Percentiles rank a stretch among this genome's conserved stretches.
These are phyloP conservation scores for Aspergillus glaucus DNA, from an alignment of 2,329 filamentous ascomycete species.

Conservation along the genomic window DNA sequence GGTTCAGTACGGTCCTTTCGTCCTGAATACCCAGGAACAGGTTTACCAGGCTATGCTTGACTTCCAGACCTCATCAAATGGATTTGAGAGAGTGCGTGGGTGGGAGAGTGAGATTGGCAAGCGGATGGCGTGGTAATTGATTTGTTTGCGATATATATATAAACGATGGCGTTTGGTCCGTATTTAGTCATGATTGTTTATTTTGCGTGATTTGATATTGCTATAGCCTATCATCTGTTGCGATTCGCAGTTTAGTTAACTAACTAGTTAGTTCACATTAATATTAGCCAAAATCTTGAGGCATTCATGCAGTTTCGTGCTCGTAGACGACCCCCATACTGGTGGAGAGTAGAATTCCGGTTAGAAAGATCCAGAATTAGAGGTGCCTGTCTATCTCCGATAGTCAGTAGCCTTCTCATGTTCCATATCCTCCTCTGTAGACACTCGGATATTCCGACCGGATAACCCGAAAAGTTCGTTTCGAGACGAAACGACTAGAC, in stretches of 20 bases:
- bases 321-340: too few relatives aligned
- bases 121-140: conserved; percentile 46
- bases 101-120: conserved; percentile 88
- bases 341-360: too few relatives aligned
- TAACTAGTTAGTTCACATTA: background rate
- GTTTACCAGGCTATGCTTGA: conserved; percentile 72
- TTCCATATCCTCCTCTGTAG: background rate
- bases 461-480: background rate
- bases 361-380: too few relatives aligned
- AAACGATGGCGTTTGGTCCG: background rate
- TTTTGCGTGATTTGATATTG: background rate
- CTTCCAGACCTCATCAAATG: conserved; percentile 66
- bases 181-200: background rate
- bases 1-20: conserved; percentile 80
- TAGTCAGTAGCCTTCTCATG: too few relatives aligned
- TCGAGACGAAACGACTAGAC: background rate
- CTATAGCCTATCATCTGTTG: background rate
- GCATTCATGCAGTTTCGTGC: too few relatives aligned
- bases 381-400: too few relatives aligned
- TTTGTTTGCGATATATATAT: too few relatives aligned
- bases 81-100: conserved; percentile 69
- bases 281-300: background rate
- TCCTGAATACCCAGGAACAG: conserved; percentile 64
- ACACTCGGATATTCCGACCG: background rate
- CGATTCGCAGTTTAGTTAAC: background rate